Evolutionary conservation across 2,329 filamentous ascomycete genomes (phyloP).

Genomic region (Bisporella sp.): DNA sequence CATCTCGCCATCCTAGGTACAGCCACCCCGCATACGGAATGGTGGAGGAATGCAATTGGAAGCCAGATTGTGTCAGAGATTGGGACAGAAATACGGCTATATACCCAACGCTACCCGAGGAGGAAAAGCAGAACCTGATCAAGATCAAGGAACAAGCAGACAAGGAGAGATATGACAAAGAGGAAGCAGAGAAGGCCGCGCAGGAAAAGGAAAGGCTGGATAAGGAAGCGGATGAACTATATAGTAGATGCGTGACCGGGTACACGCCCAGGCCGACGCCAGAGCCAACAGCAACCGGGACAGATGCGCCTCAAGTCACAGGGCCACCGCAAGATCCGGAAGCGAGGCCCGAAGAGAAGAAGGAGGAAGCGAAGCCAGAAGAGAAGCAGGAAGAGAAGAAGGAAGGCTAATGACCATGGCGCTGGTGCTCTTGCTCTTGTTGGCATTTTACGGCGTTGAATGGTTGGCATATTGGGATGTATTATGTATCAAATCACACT

Average conservation of each 20-base stretch:
- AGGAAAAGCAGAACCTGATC: constrained; percentile 46
- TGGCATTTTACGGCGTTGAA: neutral
- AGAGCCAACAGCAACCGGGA: neutral
- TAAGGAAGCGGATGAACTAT: neutral
- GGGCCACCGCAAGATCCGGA: neutral
- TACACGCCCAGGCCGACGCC: neutral
- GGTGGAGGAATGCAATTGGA: constrained; percentile 67
- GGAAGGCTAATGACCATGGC: too few relatives aligned
- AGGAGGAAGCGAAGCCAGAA: neutral
- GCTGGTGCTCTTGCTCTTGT: neutral
- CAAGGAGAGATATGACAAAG: neutral
- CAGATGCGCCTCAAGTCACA: neutral
- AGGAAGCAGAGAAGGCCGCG: neutral
- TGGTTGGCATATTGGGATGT: neutral
- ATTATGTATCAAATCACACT: too few relatives aligned
- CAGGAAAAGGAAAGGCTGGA: neutral
- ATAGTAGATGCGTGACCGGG: neutral
- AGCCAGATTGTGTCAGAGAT: constrained; percentile 51
- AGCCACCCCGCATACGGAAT: constrained; percentile 63
- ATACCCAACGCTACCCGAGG: constrained; percentile 50
- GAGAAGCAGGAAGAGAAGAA: neutral
- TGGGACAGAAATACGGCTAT: constrained; percentile 60
- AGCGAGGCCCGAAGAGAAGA: neutral
- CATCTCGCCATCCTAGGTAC: constrained; percentile 56
- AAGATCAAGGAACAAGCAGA: constrained; percentile 16